Conservation (phyloP, 257 asterid species). For the Craterostigma plantagineum region DNA sequence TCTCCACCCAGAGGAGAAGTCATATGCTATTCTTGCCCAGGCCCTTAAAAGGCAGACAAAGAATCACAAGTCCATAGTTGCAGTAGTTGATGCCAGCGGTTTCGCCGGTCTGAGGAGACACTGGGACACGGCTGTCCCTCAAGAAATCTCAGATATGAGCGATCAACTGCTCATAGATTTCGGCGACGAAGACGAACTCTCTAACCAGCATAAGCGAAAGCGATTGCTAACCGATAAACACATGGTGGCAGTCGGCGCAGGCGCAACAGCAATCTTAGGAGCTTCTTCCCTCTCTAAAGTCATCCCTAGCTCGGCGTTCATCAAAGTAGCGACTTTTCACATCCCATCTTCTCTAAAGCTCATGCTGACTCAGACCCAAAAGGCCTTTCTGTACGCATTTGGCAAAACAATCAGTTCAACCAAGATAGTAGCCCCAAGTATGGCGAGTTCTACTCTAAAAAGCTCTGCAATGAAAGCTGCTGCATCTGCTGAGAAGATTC, state of each 20-base stretch:
- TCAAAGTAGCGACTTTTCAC: constrained; percentile 47
- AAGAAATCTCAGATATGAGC: constrained; percentile 41
- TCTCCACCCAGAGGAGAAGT: constrained; percentile 56
- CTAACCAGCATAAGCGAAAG: constrained; percentile 17
- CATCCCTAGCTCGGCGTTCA: constrained; percentile 49
- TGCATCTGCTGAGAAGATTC: constrained; percentile 65
- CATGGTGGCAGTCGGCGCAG: constrained; percentile 83
- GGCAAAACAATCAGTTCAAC: constrained; percentile 47
- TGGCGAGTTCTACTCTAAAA: too few relatives aligned
- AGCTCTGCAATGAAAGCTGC: constrained; percentile 38
- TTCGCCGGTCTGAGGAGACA: constrained; percentile 72
- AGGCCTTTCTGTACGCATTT: constrained; percentile 30
- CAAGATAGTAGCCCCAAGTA: too few relatives aligned
- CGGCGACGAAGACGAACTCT: constrained; percentile 19
- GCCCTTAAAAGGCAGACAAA: constrained; percentile 59
- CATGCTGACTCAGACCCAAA: constrained; percentile 45
- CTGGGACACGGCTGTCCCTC: constrained; percentile 54
- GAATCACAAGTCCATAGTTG: constrained; percentile 52
- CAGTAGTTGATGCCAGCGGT: constrained; percentile 65
- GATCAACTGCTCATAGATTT: constrained; percentile 33
- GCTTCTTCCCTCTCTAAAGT: constrained; percentile 70
- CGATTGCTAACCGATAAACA: constrained; percentile 50
- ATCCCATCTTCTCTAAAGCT: constrained; percentile 58
- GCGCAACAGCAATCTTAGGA: constrained; percentile 81
- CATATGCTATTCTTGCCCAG: constrained; percentile 72